These are phyloP conservation scores for Kuraishia hungarica DNA, from an alignment of 805 yeast genomes.

Conservation along the genomic window DNA sequence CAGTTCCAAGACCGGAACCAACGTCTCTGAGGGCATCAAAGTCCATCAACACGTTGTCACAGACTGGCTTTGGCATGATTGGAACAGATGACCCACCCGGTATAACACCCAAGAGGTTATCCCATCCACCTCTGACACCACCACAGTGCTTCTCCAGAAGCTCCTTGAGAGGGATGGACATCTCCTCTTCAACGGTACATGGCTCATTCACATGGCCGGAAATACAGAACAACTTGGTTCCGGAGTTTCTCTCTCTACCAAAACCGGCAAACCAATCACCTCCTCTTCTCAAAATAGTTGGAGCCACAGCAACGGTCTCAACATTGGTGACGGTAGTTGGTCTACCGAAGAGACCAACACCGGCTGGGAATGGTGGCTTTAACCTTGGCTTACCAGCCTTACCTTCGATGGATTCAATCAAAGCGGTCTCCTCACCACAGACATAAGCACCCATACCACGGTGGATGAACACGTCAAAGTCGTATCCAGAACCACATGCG, in stretches of 20 bases:
- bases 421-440: slow-evolving; percentile 89
- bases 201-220: slow-evolving; percentile 91
- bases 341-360: slow-evolving; percentile 85
- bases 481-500: slow-evolving; percentile 83
- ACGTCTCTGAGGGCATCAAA: slow-evolving; percentile 79
- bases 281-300: slow-evolving; percentile 84
- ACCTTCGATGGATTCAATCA: slow-evolving; percentile 84
- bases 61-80: slow-evolving; percentile 56
- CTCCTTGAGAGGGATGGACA: slow-evolving; percentile 82
- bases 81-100: slow-evolving; percentile 93
- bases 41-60: slow-evolving; percentile 75
- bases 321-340: slow-evolving; percentile 89
- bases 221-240: slow-evolving; percentile 78
- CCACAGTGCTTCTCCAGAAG: slow-evolving; percentile 85
- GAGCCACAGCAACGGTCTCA: slow-evolving; percentile 86
- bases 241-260: slow-evolving; percentile 80
- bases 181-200: slow-evolving; percentile 89
- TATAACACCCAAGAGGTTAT: slow-evolving; percentile 75
- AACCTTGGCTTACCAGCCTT: slow-evolving; percentile 91
- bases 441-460: slow-evolving; percentile 93
- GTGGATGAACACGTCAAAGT: slow-evolving; percentile 76
- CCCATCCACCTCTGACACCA: slow-evolving; percentile 91
- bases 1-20: slow-evolving; percentile 87
- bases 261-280: slow-evolving; percentile 80
- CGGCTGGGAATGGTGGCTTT: slow-evolving; percentile 94